Evolutionary conservation across 441 rosid genomes (phyloP), one percentile per base, ranked within the genome.

Genomic region (Mallotus repandus): DNA sequence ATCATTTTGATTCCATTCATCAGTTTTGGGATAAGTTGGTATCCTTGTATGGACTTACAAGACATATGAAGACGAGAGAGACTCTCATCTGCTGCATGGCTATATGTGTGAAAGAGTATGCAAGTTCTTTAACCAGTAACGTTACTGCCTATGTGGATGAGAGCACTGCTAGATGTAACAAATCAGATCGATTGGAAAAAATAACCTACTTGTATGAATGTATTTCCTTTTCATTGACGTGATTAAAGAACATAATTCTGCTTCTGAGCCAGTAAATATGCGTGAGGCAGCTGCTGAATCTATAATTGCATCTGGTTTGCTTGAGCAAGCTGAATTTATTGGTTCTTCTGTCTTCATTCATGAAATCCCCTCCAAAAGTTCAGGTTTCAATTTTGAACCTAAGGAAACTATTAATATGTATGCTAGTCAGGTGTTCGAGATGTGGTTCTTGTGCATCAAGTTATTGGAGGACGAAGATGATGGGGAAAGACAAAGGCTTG

Each of bases 391-490:
- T 67, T 82, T 77, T 55, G 75, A 79, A 38, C 73, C 71, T 52
- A 84, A 84, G 76, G 87, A 81, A 58, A 77, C 83, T 66, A 76
- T 70, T 69, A 81, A 75, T 66, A 70, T 68, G 75, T 89, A 83
- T 80, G 94, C 92, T 9, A 79, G 59, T 82, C 91, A 85, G 74
- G 78, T 89, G 49, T 84, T 96, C 61, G 88, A 82, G 73, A 77
- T 82, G 76, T 96, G 99, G 97, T 88, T 93, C 76, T 74, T 85
- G 8, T 90, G 97, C 80, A 84, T 96, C 84, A 87, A 84, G 78
- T 83, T 96, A 73, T 79, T 96, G 69, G 99, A 96, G 85, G 99
- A 96, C 57, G 99, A 96, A 86, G 99, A 96, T 76, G 94, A 93
- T 75, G 84, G 71, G 80, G 87, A 93, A 71, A 86, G 99, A 76